Base-by-base conservation (phyloP, 164 flowering plant species). In the Piper betle region DNA sequence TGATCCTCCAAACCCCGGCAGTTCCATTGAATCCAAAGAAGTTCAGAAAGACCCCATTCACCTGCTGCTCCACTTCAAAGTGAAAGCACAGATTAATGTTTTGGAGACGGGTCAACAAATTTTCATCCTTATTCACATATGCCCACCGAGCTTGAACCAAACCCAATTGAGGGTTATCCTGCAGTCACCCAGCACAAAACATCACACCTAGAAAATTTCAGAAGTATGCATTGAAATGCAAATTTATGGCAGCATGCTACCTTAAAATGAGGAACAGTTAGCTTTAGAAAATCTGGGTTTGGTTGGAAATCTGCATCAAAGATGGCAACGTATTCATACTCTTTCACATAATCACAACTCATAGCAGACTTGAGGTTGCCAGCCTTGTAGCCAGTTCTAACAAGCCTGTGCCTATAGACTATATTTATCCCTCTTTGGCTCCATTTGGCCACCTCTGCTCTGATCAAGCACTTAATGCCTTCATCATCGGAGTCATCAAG, bases 261-360 rank as follows among this genome's bases (percentile, higher is more conserved):
- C 95, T 89, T 78, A 62, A 92, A 92, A 75, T 92, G 89, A 37
- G 96, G 92, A 56, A 92, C 82, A 0, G 97, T 92, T 61, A 67
- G 71, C 62, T 79, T 77, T 1, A 92, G 83, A 56, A 89, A 92
- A 68, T 89, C 98, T 6, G 97, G 82, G 19, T 69, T 64, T 8
- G 98, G 98, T 72, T 92, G 98, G 64, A 92, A 92, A 80, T 92
- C 98, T 9, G 98, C 96, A 68, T 91, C 98, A 61, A 91, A 88
- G 53, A 91, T 88, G 70, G 91, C 82, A 48, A 91, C 98, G 69
- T 81, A 91, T 55, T 91, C 96, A 62, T 88, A 92, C 53, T 83
- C 96, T 70, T 86, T 89, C 20, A 89, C 96, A 64, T 84, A 89
- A 73, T 87, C 82, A 64, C 96, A 85, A 72, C 71, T 83, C 98